Evolutionary conservation across 805 yeast genomes (phyloP), one percentile per base, ranked within the genome.

Genomic region (Lipomyces yamanashiensis): DNA sequence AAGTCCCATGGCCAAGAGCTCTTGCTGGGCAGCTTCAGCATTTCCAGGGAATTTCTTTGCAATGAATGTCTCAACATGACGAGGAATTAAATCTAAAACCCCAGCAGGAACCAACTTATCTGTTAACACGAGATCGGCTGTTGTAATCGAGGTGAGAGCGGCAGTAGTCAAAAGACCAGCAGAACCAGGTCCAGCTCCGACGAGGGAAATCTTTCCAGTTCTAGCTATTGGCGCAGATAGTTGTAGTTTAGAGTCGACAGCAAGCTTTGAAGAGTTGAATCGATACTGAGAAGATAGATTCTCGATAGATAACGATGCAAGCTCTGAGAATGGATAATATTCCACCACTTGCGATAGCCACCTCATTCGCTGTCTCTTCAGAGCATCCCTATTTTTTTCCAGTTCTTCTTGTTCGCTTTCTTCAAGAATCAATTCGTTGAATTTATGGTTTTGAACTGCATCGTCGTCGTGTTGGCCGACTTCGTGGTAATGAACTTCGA

Each of bases 41-140:
- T 93, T 93, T 0, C 98, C 98, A 1, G 98, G 98, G 77, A 92
- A 93, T 75, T 93, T 93, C 47, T 91, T 82, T 1, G 98, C 98
- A 63, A 93, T 92, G 73, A 89, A 91, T 3, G 88, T 79, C 51
- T 86, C 87, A 0, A 96, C 89, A 37, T 81, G 80, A 37, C 82
- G 74, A 0, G 98, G 98, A n/a, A 93, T 87, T 19, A 92, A 76
- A 51, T 87, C 90, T 41, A 93, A 78, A 0, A 93, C 96, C 70
- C 87, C 88, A 70, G 88, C 89, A 2, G 98, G 98, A 0, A 93
- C 98, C 33, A 93, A 81, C 73, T 93, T 93, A 74, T 93, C 98
- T 0, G 98, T 96, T 48, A 93, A 78, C 2, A 93, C 82, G 61
- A 90, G 76, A 74, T 93, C 97, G 0, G 98, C 98, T 0, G 85